A percentile compares a stretch with the other conserved stretches of the same genome.
These are phyloP conservation scores for Heterobasidion occidentale DNA, from an alignment of 1,284 basidiomycete genomes.

Conservation along the genomic window DNA sequence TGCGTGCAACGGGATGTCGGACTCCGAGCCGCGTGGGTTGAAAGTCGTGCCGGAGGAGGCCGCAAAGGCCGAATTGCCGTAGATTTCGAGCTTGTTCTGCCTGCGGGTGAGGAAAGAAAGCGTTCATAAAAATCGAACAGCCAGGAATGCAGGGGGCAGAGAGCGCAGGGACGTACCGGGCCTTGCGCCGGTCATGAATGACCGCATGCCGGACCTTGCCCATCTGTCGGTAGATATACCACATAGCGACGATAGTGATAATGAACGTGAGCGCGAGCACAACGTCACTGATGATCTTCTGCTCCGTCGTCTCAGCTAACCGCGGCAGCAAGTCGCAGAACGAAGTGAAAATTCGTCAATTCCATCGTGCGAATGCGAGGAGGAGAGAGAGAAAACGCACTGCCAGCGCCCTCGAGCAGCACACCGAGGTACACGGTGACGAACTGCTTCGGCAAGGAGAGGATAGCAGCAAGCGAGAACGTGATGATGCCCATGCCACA, in stretches of 20 bases:
- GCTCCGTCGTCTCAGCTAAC: constrained; percentile 6
- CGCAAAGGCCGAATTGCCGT: constrained; percentile 1
- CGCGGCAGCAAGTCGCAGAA: neutral
- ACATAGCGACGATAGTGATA: constrained; percentile 74
- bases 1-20: constrained; percentile 9
- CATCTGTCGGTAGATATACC: constrained; percentile 79
- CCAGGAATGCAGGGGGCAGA: neutral
- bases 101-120: neutral
- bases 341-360: too few relatives aligned
- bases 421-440: constrained; percentile 52
- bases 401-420: constrained; percentile 21
- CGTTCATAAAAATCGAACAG: neutral
- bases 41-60: constrained; percentile 3
- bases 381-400: constrained; percentile 11
- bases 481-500: constrained; percentile 56
- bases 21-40: constrained; percentile 7
- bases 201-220: constrained; percentile 66
- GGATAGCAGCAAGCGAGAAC: constrained; percentile 48
- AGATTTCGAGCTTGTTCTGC: constrained; percentile 9
- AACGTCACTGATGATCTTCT: constrained; percentile 10
- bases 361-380: neutral
- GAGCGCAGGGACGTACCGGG: constrained; percentile 5
- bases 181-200: constrained; percentile 57
- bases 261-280: constrained; percentile 58
- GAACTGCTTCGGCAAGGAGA: constrained; percentile 59